phyloP scores from a whole-genome alignment of 345 rosid genomes.

The Dimocarpus longan region DNA sequence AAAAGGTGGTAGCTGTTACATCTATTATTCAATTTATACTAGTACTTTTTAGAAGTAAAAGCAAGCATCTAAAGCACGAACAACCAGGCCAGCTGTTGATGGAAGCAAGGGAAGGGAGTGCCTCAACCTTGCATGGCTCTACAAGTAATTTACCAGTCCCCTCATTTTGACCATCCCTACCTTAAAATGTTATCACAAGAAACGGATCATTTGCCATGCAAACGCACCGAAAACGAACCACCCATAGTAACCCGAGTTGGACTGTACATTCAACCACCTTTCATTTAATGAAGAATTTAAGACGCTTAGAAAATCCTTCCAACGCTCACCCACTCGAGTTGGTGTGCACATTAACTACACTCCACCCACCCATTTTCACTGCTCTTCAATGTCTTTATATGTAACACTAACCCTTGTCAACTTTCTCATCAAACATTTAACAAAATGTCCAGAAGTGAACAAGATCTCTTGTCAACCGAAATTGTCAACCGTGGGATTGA shows the following conservation, averaged over 20 bases:
- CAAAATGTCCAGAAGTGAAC: conserved; percentile 53
- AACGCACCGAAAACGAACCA: neutral
- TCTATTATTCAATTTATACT: neutral
- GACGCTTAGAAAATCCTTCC: conserved; percentile 47
- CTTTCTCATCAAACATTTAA: neutral
- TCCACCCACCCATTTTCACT: conserved; percentile 40
- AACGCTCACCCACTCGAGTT: conserved; percentile 47
- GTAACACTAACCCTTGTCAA: conserved; percentile 13
- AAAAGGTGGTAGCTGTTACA: neutral
- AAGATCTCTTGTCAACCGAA: conserved; percentile 85
- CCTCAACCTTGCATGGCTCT: no score
- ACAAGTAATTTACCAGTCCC: neutral
- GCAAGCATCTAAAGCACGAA: neutral
- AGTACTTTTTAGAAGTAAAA: neutral
- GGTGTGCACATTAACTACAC: conserved; percentile 64
- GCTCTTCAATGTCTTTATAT: neutral
- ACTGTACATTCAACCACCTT: neutral
- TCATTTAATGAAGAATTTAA: conserved; percentile 52
- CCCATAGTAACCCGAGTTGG: neutral
- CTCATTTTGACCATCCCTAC: neutral
- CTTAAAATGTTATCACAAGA: neutral
- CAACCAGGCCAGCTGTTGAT: conserved; percentile 24
- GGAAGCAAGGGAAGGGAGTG: neutral
- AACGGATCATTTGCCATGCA: neutral
- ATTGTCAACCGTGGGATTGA: conserved; percentile 90